Evolutionary conservation across 805 yeast species (phyloP), one percentile per base, ranked within the genome.

Genomic region (Candida alai): DNA sequence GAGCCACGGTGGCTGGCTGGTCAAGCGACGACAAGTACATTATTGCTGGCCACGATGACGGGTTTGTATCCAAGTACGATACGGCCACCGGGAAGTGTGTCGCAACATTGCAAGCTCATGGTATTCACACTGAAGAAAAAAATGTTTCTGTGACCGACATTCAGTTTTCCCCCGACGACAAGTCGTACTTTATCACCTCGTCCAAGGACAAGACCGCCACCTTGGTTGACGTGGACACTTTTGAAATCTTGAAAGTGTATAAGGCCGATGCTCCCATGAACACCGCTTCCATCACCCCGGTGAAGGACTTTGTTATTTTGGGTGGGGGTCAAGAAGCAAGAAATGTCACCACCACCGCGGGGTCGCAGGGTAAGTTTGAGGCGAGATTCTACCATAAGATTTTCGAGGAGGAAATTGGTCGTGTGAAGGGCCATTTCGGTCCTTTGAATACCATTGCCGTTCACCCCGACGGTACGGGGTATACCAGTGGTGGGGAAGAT

Each of bases 321-420:
- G 98, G 97, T 35, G 99, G 99, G 68, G 99, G 99, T 79, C 97
- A 93, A 71, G 97, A 88, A 52, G 97, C 98, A 25, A 80, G 88
- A 63, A 95, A 89, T 60, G 99, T 93, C 56, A 93, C 99, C 27
- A 93, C 97, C n/a, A 88, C 97, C 18, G 76, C 93, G 27, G 79
- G 88, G 36, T 73, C 82, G 31, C 95, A 90, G 62, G 98, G 98
- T 69, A 86, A 86, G 57, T 93, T 93, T 61, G 97, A 93, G 70
- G 93, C 97, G 23, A 78, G 96, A 67, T 85, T 93, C 60, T 87
- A 80, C 66, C 97, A 93, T 67, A 93, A 90, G 68, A 76, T 93
- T 32, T 93, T 89, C 61, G 83, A 82, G 61, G 97, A 90, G 57
- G 97, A 90, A 62, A 80, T 93, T 46, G 98, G 97, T 47, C 82